Evolutionary conservation across 129 eudicot species (phyloP), one percentile per base, ranked within the genome.

Genomic region (Dittrichia graveolens): DNA sequence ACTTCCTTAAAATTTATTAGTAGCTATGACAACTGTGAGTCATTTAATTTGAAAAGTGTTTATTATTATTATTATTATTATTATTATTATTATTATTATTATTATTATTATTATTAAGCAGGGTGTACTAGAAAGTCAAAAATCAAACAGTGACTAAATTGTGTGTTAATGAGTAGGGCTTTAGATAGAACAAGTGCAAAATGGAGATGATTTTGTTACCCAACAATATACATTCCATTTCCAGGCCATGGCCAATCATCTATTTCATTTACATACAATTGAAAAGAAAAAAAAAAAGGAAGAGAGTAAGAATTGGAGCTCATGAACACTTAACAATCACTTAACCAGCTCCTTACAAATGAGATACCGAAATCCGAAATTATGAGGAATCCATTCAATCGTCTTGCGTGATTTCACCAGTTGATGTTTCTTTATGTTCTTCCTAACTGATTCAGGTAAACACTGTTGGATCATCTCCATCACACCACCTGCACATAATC

Each of bases 351-450:
- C 99, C 78, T 90, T 95, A 70, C 87, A 60, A 43, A 95, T 82
- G n/a, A 95, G 94, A 83, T 95, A 95, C 65, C 99, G 77, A 86
- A 95, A 95, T 45, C 81, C 61, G 49, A 91, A 90, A 75, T 84
- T 91, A 71, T 91, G 90, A 13, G 99, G 92, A 58, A 81, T 57
- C 96, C 96, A 95, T 75, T 90, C 96, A 19, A 95, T 81, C 85
- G 41, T 81, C 84, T 91, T 95, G 18, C 82, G 82, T 5, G 86
- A 69, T 85, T 91, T 91, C 41, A 75, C 84, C 40, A 10, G 13
- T 18, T 90, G 96, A 62, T 85, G 79, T 71, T 91, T 95, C 85
- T 85, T 91, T 70, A 95, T 77, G 84, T 77, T 84, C 78, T 85
- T 90, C 75, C 81, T 79, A 38, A 91, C 66, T 4, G 99, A 85